Base-by-base conservation (phyloP, 2,329 filamentous ascomycete genomes). In the Calonectria hongkongensis region DNA sequence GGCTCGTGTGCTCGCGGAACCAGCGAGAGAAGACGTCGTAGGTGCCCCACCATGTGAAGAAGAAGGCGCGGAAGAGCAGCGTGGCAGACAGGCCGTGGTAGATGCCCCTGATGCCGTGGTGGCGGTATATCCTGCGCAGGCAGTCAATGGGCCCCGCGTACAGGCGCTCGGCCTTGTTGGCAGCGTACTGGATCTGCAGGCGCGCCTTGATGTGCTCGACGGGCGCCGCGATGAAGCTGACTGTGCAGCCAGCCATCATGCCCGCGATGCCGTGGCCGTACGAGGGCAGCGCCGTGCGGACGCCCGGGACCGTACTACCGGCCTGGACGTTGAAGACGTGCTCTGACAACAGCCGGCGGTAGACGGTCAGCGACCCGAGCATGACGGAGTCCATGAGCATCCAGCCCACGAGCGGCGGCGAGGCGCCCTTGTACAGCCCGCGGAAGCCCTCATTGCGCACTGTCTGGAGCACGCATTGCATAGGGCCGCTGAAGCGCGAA, bases 31-130 rank as follows among this genome's bases (percentile, higher is more conserved):
- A 89, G 36, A 98, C 79, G 80, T 98, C 96, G 86, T 99, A 99
- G 73, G 92, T 94, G n/a, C 93, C 92, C 97, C 97, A 99, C 96
- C 96, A 98, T 87, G 93, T 97, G 89, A 98, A 98, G 88, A 99
- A 99, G 86, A 96, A 98, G 16, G 92, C 92, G 21, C 97, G 91
- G 87, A 98, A 98, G 60, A 98, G 84, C 62, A 98, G 87, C 0
- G 97, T 98, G 1, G 97, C 94, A 45, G 85, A 87, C 15, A 99
- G 89, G 0, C 97, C 97, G 82, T 95, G 95, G 84, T 96, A 99
- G 9, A 99, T 84, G 43, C 96, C 97, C 27, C 85, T 82, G 3
- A 98, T 79, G 56, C 97, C 96, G 83, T 98, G 95, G 64, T 86
- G 83, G n/a, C 82, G 79, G 81, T 90, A 90, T 56, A 95, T 92